Conservation (phyloP, 148 eudicot species). For the Rhododendron ferrugineum region DNA sequence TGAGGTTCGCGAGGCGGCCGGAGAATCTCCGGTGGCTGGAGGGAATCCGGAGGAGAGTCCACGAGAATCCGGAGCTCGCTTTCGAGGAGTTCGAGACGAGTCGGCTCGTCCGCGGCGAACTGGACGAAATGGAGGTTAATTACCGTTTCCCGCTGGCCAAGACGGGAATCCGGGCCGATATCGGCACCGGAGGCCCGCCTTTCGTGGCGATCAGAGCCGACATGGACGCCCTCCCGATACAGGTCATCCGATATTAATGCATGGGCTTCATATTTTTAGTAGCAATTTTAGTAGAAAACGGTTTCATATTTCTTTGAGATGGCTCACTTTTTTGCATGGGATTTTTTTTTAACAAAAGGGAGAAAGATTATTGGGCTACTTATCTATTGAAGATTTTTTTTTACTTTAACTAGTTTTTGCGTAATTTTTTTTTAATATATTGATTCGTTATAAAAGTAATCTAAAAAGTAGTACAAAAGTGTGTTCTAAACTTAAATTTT, state of each 20-base stretch:
- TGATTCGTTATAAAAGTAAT: too few relatives aligned
- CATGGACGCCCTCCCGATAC: slow-evolving; percentile 84
- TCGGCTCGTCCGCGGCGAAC: slow-evolving; percentile 36
- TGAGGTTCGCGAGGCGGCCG: slow-evolving; percentile 25
- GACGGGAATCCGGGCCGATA: slow-evolving; percentile 56
- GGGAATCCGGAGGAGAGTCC: slow-evolving; percentile 47
- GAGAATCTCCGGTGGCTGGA: slow-evolving; percentile 44
- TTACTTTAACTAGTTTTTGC: too few relatives aligned
- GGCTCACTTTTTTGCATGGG: background rate
- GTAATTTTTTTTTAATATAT: too few relatives aligned
- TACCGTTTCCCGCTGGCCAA: slow-evolving; percentile 50
- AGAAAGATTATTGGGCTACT: background rate
- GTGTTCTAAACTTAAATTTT: too few relatives aligned
- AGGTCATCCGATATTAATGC: slow-evolving; percentile 29
- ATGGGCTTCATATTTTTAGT: background rate
- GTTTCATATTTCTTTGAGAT: background rate
- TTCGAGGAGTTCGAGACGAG: slow-evolving; percentile 60
- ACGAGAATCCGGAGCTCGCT: slow-evolving; percentile 66
- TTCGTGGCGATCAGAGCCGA: slow-evolving; percentile 77
- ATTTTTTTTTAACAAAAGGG: background rate
- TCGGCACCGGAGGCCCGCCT: slow-evolving; percentile 71
- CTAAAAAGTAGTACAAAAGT: too few relatives aligned
- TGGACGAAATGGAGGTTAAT: slow-evolving; percentile 34
- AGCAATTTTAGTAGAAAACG: background rate
- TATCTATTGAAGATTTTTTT: too few relatives aligned